Base-by-base conservation (phyloP, 2,329 filamentous ascomycete species). In the Diaporthe sp. region DNA sequence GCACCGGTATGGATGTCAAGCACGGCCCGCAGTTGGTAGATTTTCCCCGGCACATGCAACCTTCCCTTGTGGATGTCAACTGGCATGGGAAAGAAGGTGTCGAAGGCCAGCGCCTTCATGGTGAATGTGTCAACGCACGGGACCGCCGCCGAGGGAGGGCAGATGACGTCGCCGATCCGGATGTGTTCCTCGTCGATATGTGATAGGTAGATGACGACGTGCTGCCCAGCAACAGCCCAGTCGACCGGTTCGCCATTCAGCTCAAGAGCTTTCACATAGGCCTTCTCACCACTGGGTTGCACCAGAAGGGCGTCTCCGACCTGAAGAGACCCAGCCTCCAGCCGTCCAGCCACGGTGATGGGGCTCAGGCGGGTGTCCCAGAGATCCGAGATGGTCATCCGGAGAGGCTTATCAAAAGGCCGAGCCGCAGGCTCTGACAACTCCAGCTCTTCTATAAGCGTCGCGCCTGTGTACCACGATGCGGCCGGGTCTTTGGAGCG, bases 141-240 rank as follows among this genome's bases (percentile, higher is more conserved):
- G 46, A 98, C 92, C 0, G 95, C 93, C 1, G 89, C 85, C 1
- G 88, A 87, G 0, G 92, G 88, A 65, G 91, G 89, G 84, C 95
- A 98, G n/a, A 98, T 85, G 25, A 98, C 94, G 81, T 98, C 96
- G 28, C 97, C 97, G 10, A 94, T 89, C 61, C 92, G 91, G 13
- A 99, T 89, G 80, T 98, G 94, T 22, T 94, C 90, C 0, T 94
- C 90, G 79, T 98, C 96, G 81, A 98, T 95, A 78, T 96, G 94
- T 12, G 92, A 89, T 67, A 99, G 88, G 79, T 97, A 94, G n/a
- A 99, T 86, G 0, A 92, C 93, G 22, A 94, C 91, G 76, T 97
- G 98, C 81, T 98, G 95, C 1, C 96, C 96, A 0, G 96, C 96
- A 19, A 98, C 95, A 0, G 94, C 95, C 95, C 95, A 99, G 76